These are phyloP conservation scores for Cinchona pubescens DNA, from an alignment of 257 asterid species.

Conservation along the genomic window DNA sequence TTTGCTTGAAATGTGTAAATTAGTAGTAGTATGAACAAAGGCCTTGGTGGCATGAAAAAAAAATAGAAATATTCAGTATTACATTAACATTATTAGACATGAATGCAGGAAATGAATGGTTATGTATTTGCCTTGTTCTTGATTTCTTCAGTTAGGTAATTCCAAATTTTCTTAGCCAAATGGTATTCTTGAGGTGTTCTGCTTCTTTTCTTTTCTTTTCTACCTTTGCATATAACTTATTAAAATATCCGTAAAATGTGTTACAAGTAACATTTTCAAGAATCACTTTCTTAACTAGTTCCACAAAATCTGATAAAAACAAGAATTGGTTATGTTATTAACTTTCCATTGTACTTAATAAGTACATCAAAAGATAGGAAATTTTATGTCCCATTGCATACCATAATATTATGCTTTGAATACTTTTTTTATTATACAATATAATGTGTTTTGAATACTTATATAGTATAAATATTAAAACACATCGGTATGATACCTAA, in stretches of 20 bases:
- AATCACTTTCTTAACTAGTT: not conserved
- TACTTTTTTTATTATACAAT: no score
- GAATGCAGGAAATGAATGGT: not conserved
- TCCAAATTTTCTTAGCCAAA: not conserved
- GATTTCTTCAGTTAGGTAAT: not conserved
- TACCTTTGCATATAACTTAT: no score
- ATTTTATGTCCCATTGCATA: no score
- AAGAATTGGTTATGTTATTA: no score
- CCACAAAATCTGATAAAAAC: no score
- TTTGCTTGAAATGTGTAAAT: not conserved
- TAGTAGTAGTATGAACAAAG: not conserved
- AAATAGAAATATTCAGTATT: not conserved
- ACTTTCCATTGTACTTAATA: not conserved
- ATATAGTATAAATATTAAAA: no score
- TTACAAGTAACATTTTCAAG: not conserved
- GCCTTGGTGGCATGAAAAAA: not conserved
- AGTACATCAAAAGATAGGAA: not conserved
- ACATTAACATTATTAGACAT: not conserved
- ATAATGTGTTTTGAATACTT: no score
- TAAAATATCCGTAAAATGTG: not conserved
- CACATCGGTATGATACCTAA: no score
- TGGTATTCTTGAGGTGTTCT: not conserved
- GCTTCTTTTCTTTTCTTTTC: no score
- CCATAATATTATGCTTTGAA: no score
- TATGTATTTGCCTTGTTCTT: not conserved